These are phyloP conservation scores for Ganoderma lucidum DNA, from an alignment of 1,284 basidiomycete genomes.

Conservation along the genomic window DNA sequence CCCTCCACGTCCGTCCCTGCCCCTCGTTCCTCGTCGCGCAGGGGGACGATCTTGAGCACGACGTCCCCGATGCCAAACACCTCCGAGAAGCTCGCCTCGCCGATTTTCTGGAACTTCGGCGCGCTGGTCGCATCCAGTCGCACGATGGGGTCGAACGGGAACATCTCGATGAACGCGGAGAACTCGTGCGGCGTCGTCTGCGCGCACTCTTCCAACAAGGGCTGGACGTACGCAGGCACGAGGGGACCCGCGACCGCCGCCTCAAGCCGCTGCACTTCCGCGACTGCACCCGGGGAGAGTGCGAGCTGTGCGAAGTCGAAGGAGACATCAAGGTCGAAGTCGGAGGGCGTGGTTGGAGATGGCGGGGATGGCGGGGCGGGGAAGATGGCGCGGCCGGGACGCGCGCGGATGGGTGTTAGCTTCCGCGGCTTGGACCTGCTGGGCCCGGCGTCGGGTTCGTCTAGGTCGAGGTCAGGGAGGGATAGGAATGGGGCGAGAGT, in stretches of 20 bases:
- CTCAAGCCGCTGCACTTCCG: slow-evolving; percentile 26
- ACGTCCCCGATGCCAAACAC: slow-evolving; percentile 91
- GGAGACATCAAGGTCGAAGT: slow-evolving; percentile 65
- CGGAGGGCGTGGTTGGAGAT: slow-evolving; percentile 51
- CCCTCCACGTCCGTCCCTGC: slow-evolving; percentile 63
- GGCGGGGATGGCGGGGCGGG: slow-evolving; percentile 60
- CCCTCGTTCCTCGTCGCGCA: slow-evolving; percentile 57
- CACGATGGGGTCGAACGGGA: slow-evolving; percentile 74
- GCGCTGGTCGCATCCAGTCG: slow-evolving; percentile 28
- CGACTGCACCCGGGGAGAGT: slow-evolving; percentile 42
- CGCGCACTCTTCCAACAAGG: slow-evolving; percentile 71
- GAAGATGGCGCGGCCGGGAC: slow-evolving; percentile 46
- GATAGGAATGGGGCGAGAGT: slow-evolving; percentile 21
- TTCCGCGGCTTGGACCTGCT: slow-evolving; percentile 53
- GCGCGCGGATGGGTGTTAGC: slow-evolving; percentile 71
- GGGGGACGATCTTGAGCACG: slow-evolving; percentile 88
- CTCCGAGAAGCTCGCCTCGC: slow-evolving; percentile 97
- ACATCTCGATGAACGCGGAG: slow-evolving; percentile 79
- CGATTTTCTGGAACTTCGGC: slow-evolving; percentile 79
- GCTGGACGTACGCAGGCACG: slow-evolving; percentile 57
- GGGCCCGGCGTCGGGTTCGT: slow-evolving; percentile 42
- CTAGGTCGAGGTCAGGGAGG: slow-evolving; percentile 19
- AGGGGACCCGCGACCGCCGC: slow-evolving; percentile 19
- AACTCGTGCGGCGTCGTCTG: slow-evolving; percentile 77
- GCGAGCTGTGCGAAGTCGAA: slow-evolving; percentile 62